Evolutionary conservation across 2,329 filamentous ascomycete genomes (phyloP), one percentile per base, ranked within the genome.

Genomic region (Westerdykella aurantiaca): DNA sequence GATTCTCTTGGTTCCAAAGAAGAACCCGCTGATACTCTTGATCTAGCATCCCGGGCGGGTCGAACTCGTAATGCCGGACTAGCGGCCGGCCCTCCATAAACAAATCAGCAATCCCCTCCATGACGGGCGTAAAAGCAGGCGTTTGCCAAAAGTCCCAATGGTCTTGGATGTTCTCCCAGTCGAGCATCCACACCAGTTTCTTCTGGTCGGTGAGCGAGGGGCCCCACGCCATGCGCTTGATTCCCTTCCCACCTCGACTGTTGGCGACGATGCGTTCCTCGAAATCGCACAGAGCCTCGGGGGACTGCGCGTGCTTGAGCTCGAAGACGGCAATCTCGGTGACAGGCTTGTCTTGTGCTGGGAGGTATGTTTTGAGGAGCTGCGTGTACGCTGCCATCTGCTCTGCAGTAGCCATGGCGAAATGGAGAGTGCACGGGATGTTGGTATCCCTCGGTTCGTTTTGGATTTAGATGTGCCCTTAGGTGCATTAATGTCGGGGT

Each of bases 121-220:
- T 44, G 31, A 44, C 35, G 5, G 42, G 42, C 25, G 6, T 7
- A 34, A 44, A 44, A 6, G 21, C 42, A 39, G 35, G 35, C 31
- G 37, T 44, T 31, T 44, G 42, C 42, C 42, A 44, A 25, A 39
- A 44, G 12, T 39, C 37, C 42, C 42, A 44, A 29, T 44, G 42
- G 16, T 44, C 35, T 31, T 44, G 42, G n/a, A 44, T 44, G 22
- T 39, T 44, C 35, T 44, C 42, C 42, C 42, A 44, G 29, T 44
- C 42, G 25, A 44, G 42, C 35, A 39, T 31, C 42, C 42, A 44
- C 6, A 44, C 37, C 13, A 44, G 4, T 11, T 10, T 44, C 12
- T 31, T 12, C 3, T 12, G 35, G 29, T 44, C 42, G 16, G 35
- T 23, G 18, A 23, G 22, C 14, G 42, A 44, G 42, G 23, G 39